phyloP scores from a whole-genome alignment of 129 eudicot species.

The Saposhnikovia divaricata region DNA sequence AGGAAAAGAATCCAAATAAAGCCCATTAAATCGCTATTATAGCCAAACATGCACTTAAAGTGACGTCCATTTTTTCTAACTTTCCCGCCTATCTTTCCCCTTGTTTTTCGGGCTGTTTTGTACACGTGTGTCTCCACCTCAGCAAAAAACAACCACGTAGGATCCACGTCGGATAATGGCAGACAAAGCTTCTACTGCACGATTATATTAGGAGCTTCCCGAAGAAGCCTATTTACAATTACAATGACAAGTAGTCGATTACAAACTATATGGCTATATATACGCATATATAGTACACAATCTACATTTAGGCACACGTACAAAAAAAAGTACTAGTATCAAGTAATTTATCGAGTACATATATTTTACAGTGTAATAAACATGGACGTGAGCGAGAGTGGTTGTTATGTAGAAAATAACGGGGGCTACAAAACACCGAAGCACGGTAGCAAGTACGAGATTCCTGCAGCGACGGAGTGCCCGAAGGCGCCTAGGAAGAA shows the following conservation, averaged over 20 bases:
- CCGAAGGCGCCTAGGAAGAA: slow-evolving; percentile 67
- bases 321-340: neutral
- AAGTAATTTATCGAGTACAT: neutral
- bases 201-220: slow-evolving; percentile 28
- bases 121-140: slow-evolving; percentile 27
- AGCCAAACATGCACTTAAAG: neutral
- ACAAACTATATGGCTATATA: neutral
- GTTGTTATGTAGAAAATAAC: neutral
- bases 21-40: neutral
- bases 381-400: slow-evolving; percentile 30
- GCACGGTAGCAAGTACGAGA: slow-evolving; percentile 17
- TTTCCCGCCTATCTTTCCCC: slow-evolving; percentile 2
- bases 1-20: slow-evolving; percentile 15
- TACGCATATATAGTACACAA: neutral
- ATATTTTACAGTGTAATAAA: neutral
- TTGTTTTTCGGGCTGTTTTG: neutral
- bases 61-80: neutral
- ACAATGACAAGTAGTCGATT: neutral
- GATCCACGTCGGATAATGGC: slow-evolving; percentile 26
- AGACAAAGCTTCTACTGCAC: slow-evolving; percentile 19
- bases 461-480: slow-evolving; percentile 26
- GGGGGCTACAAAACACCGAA: slow-evolving; percentile 56
- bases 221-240: slow-evolving; percentile 24
- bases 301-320: neutral
- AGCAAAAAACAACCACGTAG: slow-evolving; percentile 28